Evolutionary conservation across 1,284 basidiomycete species (phyloP), one percentile per base, ranked within the genome.

Genomic region (Microbotryum saponariae): DNA sequence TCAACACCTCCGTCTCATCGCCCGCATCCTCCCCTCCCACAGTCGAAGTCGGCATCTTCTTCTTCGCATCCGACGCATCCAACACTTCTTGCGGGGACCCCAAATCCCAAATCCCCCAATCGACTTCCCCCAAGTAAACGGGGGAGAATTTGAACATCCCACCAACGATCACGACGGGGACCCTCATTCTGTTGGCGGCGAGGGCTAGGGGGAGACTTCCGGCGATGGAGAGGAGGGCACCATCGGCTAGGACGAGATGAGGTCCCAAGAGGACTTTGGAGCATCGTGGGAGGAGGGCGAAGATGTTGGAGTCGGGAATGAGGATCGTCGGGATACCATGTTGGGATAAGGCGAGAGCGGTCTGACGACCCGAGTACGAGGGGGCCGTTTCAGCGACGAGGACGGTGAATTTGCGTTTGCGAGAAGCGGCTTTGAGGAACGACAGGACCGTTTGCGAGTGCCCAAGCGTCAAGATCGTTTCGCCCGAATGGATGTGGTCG

Each of bases 121-220:
- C 87, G 69, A 91, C 88, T 72, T 91, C 90, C 68, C 91, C 76
- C 74, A 91, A 91, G 91, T 94, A 97, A 27, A 89, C 79, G 1
- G 92, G 92, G 9, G 91, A 93, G 68, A 98, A 81, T 74, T 97
- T 97, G 80, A 92, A 97, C 75, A 96, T 91, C 1, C 93, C 94
- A 1, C 91, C 87, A 68, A 90, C 89, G 20, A 97, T 89, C 23
- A 97, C 89, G 37, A 97, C 89, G 0, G 94, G 94, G 16, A 91
- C 94, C 66, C 86, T 84, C 77, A 97, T 91, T 25, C 86, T 85
- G 58, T 85, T 85, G n/a, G 96, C 94, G 27, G 93, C 92, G 45
- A 89, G 85, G 2, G 88, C 88, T 1, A 87, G 87, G 29, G 93
- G 81, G 16, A 92, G 81, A 0, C 89, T 86, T 18, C 94, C 94